phyloP scores from a whole-genome alignment of 257 asterid genomes.

The Thymus quinquecostatus region DNA sequence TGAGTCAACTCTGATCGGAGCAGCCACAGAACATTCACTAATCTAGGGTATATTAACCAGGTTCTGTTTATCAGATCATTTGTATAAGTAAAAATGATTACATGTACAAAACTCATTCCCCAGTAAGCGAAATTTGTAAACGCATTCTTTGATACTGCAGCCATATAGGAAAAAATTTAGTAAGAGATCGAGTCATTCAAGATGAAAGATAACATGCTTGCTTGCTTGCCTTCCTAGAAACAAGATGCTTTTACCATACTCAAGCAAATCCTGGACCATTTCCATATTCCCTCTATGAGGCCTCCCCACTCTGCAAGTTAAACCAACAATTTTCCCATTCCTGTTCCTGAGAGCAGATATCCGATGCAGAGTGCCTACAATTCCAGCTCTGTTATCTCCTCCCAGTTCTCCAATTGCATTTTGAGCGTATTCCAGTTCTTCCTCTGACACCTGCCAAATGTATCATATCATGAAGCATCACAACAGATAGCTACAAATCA shows the following conservation, averaged over 20 bases:
- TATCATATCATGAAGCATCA: conserved; percentile 22
- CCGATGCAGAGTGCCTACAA: conserved; percentile 79
- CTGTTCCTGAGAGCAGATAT: conserved; percentile 76
- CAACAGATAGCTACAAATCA: too few relatives aligned
- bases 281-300: conserved; percentile 55
- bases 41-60: conserved; percentile 6
- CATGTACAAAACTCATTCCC: conserved; percentile 9
- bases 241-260: conserved; percentile 83
- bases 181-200: neutral
- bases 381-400: conserved; percentile 77
- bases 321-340: conserved; percentile 62
- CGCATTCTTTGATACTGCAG: neutral
- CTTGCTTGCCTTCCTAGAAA: conserved; percentile 75
- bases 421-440: conserved; percentile 68
- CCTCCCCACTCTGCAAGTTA: conserved; percentile 84
- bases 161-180: neutral
- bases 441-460: conserved; percentile 54
- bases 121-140: conserved; percentile 1
- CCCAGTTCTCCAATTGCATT: conserved; percentile 71
- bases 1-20: neutral
- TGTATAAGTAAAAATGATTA: neutral
- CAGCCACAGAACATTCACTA: conserved; percentile 11
- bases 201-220: conserved; percentile 22
- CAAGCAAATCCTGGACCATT: conserved; percentile 74
- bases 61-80: neutral